These are phyloP conservation scores for Aurantiochytrium sp. DNA, from an alignment of 108 stramenopile genomes.

Conservation along the genomic window DNA sequence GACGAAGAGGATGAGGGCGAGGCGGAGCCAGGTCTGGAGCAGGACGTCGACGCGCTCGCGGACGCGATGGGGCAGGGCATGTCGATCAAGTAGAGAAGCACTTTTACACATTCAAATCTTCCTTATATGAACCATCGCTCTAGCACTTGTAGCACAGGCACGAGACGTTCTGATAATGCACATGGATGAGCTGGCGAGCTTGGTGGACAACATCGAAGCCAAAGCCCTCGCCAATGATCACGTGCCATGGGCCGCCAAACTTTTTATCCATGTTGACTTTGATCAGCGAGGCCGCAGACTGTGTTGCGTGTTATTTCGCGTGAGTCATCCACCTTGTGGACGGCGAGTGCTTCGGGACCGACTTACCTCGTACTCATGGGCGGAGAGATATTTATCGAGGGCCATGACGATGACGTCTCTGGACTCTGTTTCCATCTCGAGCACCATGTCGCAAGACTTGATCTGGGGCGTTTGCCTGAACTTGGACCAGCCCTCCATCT, in stretches of 20 bases:
- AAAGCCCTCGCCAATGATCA: constrained; percentile 67
- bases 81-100: background rate
- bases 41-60: background rate
- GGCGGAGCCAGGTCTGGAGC: background rate
- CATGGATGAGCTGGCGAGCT: constrained; percentile 59
- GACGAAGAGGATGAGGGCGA: background rate
- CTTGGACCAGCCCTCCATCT: constrained; percentile 31
- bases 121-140: too few species aligned
- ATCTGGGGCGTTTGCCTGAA: background rate
- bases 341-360: too few species aligned
- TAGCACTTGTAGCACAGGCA: constrained; percentile 66
- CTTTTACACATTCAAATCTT: background rate
- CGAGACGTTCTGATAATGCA: constrained; percentile 57
- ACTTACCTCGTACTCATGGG: constrained; percentile 68
- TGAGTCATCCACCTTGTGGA: too few species aligned
- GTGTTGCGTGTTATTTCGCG: too few species aligned
- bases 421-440: constrained; percentile 72
- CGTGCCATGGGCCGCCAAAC: constrained; percentile 77
- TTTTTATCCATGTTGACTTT: constrained; percentile 77
- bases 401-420: constrained; percentile 74
- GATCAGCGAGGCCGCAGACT: constrained; percentile 63
- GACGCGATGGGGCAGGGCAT: background rate
- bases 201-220: constrained; percentile 64
- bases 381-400: constrained; percentile 68
- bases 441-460: constrained; percentile 72